Conservation (phyloP, 2,329 filamentous ascomycete species). For the Ambrosiella xylebori region DNA sequence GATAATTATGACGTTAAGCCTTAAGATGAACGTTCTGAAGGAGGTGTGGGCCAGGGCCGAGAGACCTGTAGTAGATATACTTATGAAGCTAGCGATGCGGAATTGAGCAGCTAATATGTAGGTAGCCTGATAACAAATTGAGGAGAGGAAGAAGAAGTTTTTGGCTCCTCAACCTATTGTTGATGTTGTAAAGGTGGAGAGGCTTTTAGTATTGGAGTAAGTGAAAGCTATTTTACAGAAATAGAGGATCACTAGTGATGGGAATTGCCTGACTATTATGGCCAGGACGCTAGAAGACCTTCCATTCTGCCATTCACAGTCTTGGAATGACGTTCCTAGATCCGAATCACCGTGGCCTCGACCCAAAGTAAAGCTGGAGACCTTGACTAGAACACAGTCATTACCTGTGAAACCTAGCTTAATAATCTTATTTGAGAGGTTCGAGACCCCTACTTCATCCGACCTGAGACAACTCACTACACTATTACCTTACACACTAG, state of each 20-base stretch:
- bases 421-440: no score
- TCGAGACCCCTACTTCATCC: not conserved
- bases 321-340: not conserved
- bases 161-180: not conserved
- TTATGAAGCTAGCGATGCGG: constrained; percentile 17
- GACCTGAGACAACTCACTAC: not conserved
- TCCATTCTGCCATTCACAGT: not conserved
- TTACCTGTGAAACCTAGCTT: no score
- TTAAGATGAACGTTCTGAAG: constrained; percentile 27
- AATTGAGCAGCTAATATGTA: constrained; percentile 22
- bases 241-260: not conserved
- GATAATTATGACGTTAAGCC: constrained; percentile 32
- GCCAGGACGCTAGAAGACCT: not conserved
- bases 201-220: not conserved
- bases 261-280: not conserved
- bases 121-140: constrained; percentile 16
- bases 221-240: not conserved
- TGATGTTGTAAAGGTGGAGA: not conserved
- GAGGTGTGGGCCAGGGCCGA: constrained; percentile 23
- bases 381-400: no score
- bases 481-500: not conserved
- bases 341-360: constrained; percentile 1
- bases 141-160: not conserved
- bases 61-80: constrained; percentile 36
- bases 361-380: not conserved